A percentile compares a stretch with the other conserved stretches of the same genome.
phyloP scores from a whole-genome alignment of 768 basidiomycete genomes.

The Amanita pseudoporphyria region DNA sequence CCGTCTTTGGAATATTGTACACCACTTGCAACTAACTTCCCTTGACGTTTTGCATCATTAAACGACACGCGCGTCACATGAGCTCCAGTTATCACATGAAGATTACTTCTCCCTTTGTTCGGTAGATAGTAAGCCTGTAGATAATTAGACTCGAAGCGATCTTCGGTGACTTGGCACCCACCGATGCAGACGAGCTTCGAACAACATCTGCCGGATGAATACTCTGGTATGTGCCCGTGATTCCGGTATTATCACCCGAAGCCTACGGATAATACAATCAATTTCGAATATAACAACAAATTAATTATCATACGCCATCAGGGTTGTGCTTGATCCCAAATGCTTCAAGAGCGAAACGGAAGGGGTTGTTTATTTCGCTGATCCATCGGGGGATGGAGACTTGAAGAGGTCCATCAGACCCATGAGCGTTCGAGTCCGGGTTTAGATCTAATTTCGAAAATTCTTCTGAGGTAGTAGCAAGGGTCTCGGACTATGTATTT shows the following conservation, averaged over 20 bases:
- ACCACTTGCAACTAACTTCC: conserved; percentile 10
- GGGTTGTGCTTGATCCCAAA: conserved; percentile 2
- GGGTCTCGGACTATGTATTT: conserved; percentile 1
- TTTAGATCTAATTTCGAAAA: neutral
- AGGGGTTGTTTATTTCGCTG: neutral
- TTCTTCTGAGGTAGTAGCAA: neutral
- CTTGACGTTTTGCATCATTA: conserved; percentile 2
- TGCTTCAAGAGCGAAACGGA: conserved; percentile 3
- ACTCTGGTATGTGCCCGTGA: conserved; percentile 1
- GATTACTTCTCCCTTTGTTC: conserved; percentile 17
- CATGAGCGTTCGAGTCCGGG: neutral
- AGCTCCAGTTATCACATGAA: conserved; percentile 19
- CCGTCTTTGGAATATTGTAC: conserved; percentile 9
- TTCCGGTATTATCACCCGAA: conserved; percentile 1
- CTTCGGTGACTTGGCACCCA: neutral
- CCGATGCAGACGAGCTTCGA: conserved; percentile 4
- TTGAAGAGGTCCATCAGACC: conserved; percentile 2
- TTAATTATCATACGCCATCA: neutral
- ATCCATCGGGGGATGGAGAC: neutral
- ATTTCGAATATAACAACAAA: neutral
- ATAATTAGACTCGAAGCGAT: neutral
- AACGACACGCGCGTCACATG: conserved; percentile 16
- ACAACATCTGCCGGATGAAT: conserved; percentile 5
- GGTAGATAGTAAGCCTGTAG: conserved; percentile 18
- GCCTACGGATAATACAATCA: neutral